phyloP scores from a whole-genome alignment of 345 rosid species.

The Heritiera littoralis region DNA sequence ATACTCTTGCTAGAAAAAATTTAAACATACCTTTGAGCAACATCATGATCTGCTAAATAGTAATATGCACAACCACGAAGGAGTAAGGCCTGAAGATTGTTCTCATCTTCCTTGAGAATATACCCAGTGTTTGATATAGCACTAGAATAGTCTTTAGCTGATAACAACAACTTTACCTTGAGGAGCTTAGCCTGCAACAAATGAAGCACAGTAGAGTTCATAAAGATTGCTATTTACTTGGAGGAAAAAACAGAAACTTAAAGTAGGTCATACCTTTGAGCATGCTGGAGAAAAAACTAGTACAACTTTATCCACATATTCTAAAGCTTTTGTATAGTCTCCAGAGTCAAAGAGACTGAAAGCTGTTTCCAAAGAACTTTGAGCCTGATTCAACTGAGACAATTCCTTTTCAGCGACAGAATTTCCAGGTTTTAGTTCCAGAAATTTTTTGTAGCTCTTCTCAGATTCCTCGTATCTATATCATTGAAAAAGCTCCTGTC shows the following conservation, averaged over 20 bases:
- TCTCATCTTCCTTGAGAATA: constrained; percentile 90
- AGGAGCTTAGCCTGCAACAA: constrained; percentile 78
- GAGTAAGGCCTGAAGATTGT: constrained; percentile 75
- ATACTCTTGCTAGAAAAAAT: not conserved
- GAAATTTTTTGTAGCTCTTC: constrained; percentile 55
- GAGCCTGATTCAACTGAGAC: constrained; percentile 84
- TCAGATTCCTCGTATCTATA: constrained; percentile 93
- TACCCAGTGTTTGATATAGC: constrained; percentile 79
- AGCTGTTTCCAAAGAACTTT: constrained; percentile 79
- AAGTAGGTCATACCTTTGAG: constrained; percentile 57
- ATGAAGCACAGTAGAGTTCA: constrained; percentile 12
- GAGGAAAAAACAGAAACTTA: not conserved
- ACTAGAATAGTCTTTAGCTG: constrained; percentile 73
- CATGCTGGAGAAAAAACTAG: constrained; percentile 96
- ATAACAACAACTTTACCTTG: constrained; percentile 68
- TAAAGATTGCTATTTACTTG: not conserved
- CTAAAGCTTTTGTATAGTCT: constrained; percentile 69
- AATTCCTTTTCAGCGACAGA: constrained; percentile 83
- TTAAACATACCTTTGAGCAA: constrained; percentile 71
- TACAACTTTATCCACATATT: constrained; percentile 83
- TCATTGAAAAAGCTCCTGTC: constrained; percentile 36
- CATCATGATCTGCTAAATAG: constrained; percentile 96
- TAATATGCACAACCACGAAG: constrained; percentile 97
- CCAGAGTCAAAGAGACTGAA: constrained; percentile 62
- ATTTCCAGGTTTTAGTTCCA: constrained; percentile 72